Base-by-base conservation (phyloP, 371 early-diverging fungal genomes). In the Rhizopus microsporus region DNA sequence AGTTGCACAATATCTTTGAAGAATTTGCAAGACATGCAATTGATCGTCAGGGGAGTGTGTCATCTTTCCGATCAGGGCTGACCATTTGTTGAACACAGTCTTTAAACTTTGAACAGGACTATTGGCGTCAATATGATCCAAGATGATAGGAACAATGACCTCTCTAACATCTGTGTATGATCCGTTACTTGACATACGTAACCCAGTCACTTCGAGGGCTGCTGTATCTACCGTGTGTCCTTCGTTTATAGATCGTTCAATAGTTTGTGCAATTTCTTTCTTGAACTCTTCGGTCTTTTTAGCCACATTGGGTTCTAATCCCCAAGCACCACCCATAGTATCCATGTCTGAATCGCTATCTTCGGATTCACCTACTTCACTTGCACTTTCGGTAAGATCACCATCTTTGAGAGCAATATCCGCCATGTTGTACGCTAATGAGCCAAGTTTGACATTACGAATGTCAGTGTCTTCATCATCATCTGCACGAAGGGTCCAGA, bases 151-250 rank as follows among this genome's bases (percentile, higher is more conserved):
- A 30, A 92, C 80, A 29, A 93, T 81, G 1, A 84, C 81, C 35
- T 80, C 81, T 23, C 96, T 81, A 60, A 96, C 81, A 68, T 92
- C 89, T 17, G 83, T 78, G 60, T 92, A 94, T 9, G 84, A 86
- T 29, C 91, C 87, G 67, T 96, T 90, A 62, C 85, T 86, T 5
- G 95, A 89, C 90, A 96, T 90, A 60, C 95, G 91, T 57, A 93
- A 73, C 7, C 94, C 88, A 53, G 93, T 95, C 32, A 97, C 80
- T 77, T 98, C 97, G 13, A 95, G 69, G 9, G 85, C 83, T 6
- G 95, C 86, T 56, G 86, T 86, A 29, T 92, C 93, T 8, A 90
- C 81, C 1, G 78, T 67, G 63, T 91, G 93, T 43, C 84, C 76
- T 54, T 95, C 93, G 30, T 74, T 78, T 59, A 95, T 80, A 8